phyloP scores from a whole-genome alignment of 495 filamentous ascomycete genomes.

The Podospora bellae-mahoneyi region DNA sequence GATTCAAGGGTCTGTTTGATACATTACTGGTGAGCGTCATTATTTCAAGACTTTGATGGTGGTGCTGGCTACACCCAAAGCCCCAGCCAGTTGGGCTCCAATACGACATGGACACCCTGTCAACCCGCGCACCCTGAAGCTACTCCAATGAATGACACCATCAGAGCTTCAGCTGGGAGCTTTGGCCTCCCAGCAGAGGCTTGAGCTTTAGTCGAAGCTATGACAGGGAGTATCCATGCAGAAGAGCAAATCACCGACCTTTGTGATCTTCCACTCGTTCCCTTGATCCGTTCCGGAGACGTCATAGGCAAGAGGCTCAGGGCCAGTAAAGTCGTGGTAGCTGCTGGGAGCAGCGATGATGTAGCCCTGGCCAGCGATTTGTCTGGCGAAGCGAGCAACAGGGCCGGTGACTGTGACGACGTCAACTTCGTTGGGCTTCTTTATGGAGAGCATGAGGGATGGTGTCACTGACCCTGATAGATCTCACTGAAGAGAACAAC shows the following conservation, averaged over 20 bases:
- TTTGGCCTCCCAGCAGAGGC: background rate
- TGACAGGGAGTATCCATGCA: background rate
- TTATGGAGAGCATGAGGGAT: background rate
- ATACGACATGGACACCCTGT: background rate
- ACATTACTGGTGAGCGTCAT: background rate
- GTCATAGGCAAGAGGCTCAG: constrained; percentile 81
- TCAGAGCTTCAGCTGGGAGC: background rate
- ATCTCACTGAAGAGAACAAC: constrained; percentile 93
- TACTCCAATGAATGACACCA: background rate
- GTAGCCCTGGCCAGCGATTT: constrained; percentile 91
- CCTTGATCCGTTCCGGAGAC: constrained; percentile 82
- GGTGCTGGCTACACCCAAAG: background rate
- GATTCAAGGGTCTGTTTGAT: constrained; percentile 66
- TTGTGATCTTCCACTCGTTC: constrained; percentile 79
- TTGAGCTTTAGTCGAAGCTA: background rate
- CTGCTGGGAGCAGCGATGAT: constrained; percentile 87
- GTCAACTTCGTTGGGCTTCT: constrained; percentile 5
- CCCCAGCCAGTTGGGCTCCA: background rate
- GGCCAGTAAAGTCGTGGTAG: constrained; percentile 90
- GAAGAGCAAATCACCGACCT: constrained; percentile 43
- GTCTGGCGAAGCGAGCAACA: constrained; percentile 83
- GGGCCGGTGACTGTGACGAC: constrained; percentile 76
- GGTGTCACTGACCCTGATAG: constrained; percentile 69
- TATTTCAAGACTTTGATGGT: background rate
- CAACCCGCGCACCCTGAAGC: background rate